Evolutionary conservation across 2,329 filamentous ascomycete species (phyloP).

Genomic region (Escovopsis sp.): DNA sequence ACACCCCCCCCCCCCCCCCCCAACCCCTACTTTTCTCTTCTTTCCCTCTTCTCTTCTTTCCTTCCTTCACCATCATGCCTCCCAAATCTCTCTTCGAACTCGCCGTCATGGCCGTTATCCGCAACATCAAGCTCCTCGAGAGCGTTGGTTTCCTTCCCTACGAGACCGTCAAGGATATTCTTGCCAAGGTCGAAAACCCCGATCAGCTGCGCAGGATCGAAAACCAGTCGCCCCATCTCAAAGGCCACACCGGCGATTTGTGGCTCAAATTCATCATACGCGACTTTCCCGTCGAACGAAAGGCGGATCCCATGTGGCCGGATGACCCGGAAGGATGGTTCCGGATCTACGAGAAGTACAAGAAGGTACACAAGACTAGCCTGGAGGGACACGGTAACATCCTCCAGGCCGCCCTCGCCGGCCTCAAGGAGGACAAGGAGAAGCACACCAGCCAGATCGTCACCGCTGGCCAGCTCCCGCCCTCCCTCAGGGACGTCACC

Average conservation of each 20-base stretch:
- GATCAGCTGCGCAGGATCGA: conserved; percentile 64
- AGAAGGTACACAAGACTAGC: conserved; percentile 40
- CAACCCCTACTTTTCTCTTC: no score
- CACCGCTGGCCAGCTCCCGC: conserved; percentile 31
- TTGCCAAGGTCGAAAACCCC: conserved; percentile 57
- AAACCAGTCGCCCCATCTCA: conserved; percentile 59
- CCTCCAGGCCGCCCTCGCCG: conserved; percentile 41
- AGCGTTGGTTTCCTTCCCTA: conserved; percentile 62
- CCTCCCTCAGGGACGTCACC: conserved; percentile 20
- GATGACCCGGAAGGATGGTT: conserved; percentile 59
- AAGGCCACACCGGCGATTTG: conserved; percentile 52
- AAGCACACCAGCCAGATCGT: conserved; percentile 44
- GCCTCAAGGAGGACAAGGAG: conserved; percentile 41
- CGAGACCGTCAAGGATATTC: conserved; percentile 45
- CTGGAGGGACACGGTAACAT: conserved; percentile 45
- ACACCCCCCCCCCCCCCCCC: no score
- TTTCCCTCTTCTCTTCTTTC: no score
- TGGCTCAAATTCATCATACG: conserved; percentile 69
- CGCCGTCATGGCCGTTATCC: conserved; percentile 35
- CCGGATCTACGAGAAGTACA: conserved; percentile 59
- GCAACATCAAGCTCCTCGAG: conserved; percentile 41
- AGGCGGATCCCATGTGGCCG: conserved; percentile 48
- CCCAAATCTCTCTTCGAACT: conserved; percentile 37
- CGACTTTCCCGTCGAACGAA: conserved; percentile 53
- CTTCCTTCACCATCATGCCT: conserved; percentile 18